These are phyloP conservation scores for Trapa bicornis DNA, from an alignment of 345 rosid genomes.

Conservation along the genomic window DNA sequence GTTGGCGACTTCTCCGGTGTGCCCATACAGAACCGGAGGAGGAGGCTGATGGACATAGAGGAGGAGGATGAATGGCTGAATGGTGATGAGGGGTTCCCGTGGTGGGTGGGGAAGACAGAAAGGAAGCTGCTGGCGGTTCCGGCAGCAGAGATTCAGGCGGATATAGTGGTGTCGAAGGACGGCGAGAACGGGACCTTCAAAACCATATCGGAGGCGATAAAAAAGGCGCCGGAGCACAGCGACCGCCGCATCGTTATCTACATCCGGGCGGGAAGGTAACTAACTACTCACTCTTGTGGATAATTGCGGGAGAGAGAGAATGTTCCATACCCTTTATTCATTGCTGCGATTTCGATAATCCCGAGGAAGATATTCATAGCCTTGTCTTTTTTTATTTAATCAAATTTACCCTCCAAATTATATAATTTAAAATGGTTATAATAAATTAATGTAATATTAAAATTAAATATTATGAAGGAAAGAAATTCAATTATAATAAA, in stretches of 20 bases:
- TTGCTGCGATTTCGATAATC: not conserved
- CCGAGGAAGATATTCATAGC: not conserved
- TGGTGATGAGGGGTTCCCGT: constrained; percentile 29
- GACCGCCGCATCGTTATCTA: constrained; percentile 58
- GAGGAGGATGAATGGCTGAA: constrained; percentile 1
- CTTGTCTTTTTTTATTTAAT: too few species aligned
- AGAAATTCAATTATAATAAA: too few species aligned
- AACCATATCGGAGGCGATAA: constrained; percentile 79
- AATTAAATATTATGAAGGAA: too few species aligned
- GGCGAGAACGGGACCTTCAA: constrained; percentile 69
- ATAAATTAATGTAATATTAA: too few species aligned
- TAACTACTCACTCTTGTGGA: not conserved
- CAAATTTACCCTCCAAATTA: too few species aligned
- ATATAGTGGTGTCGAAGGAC: constrained; percentile 56
- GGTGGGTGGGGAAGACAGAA: constrained; percentile 55
- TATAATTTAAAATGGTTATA: too few species aligned
- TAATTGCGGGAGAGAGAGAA: too few species aligned
- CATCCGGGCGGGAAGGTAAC: constrained; percentile 90
- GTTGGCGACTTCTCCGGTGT: constrained; percentile 43
- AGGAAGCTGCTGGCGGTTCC: constrained; percentile 46
- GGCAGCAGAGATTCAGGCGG: constrained; percentile 57
- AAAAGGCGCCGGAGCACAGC: constrained; percentile 68
- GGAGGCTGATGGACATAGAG: constrained; percentile 29
- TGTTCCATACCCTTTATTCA: too few species aligned
- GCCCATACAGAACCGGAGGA: constrained; percentile 64